These are phyloP conservation scores for Ceratocystis colombiana DNA, from an alignment of 2,329 filamentous ascomycete genomes.

Conservation along the genomic window DNA sequence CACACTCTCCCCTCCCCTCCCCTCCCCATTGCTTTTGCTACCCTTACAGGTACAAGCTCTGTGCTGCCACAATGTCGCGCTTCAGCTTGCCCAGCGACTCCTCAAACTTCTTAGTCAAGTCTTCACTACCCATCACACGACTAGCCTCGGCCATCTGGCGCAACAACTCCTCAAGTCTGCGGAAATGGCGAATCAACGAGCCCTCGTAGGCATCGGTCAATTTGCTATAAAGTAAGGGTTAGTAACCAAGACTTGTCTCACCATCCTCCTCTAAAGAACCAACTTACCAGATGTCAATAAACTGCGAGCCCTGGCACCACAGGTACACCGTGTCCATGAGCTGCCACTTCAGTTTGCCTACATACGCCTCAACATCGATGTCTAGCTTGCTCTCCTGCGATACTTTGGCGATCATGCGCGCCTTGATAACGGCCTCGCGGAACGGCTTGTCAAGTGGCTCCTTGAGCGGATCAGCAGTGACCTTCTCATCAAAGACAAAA, in stretches of 20 bases:
- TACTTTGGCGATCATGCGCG: conserved; percentile 80
- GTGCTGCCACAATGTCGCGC: conserved; percentile 87
- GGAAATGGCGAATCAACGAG: conserved; percentile 89
- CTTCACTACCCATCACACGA: conserved; percentile 97
- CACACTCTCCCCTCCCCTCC: not conserved
- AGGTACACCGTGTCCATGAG: conserved; percentile 92
- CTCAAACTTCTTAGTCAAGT: conserved; percentile 87
- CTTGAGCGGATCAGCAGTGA: conserved; percentile 63
- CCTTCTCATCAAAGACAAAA: conserved; percentile 97
- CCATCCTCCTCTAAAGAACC: not conserved
- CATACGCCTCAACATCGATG: conserved; percentile 91
- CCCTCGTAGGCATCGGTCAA: conserved; percentile 99
- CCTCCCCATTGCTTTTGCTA: not conserved
- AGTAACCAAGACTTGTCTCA: conserved; percentile 26
- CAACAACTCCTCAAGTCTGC: conserved; percentile 83
- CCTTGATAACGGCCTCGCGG: conserved; percentile 77
- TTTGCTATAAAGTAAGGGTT: conserved; percentile 51
- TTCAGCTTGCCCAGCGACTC: conserved; percentile 73
- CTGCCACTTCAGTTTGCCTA: conserved; percentile 81
- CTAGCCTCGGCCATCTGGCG: conserved; percentile 91
- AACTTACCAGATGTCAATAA: conserved; percentile 87
- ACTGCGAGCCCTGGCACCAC: conserved; percentile 83
- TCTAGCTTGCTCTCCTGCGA: conserved; percentile 88
- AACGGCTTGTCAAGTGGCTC: conserved; percentile 81
- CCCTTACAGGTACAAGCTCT: conserved; percentile 78